These are phyloP conservation scores for Galerina sulciceps DNA, from an alignment of 768 basidiomycete genomes.

Conservation along the genomic window DNA sequence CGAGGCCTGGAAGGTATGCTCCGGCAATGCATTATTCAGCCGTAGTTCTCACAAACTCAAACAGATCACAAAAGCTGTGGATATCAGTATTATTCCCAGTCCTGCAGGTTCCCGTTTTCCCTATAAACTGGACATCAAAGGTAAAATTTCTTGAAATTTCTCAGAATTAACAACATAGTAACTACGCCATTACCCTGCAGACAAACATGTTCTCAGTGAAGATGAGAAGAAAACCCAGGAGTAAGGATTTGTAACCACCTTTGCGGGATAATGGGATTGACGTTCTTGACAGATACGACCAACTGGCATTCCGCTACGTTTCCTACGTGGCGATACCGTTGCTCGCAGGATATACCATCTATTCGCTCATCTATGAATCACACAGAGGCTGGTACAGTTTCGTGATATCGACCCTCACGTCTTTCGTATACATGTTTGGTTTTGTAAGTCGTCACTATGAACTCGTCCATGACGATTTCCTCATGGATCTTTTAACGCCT, in stretches of 20 bases:
- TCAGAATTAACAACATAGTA: slow-evolving; percentile 11
- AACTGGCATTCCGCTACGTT: slow-evolving; percentile 93
- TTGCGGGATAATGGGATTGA: slow-evolving; percentile 8
- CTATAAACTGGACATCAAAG: slow-evolving; percentile 82
- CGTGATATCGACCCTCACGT: slow-evolving; percentile 89
- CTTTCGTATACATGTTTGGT: slow-evolving; percentile 96
- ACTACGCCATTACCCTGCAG: slow-evolving; percentile 38
- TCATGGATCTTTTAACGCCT: slow-evolving; percentile 13
- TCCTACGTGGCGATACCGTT: slow-evolving; percentile 87
- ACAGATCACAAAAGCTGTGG: slow-evolving; percentile 89
- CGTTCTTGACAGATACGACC: slow-evolving; percentile 69
- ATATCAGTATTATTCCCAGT: slow-evolving; percentile 71
- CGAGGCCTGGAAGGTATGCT: slow-evolving; percentile 90
- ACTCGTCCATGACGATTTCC: slow-evolving; percentile 1
- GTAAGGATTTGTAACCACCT: slow-evolving; percentile 44
- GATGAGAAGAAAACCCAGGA: slow-evolving; percentile 99
- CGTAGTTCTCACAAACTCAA: slow-evolving; percentile 18
- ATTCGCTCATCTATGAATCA: slow-evolving; percentile 80
- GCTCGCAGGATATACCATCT: slow-evolving; percentile 75
- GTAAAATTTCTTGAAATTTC: slow-evolving; percentile 40
- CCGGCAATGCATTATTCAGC: not conserved
- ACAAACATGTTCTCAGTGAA: slow-evolving; percentile 95
- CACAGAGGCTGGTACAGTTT: slow-evolving; percentile 98
- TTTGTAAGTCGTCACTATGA: slow-evolving; percentile 68
- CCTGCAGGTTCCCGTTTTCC: slow-evolving; percentile 72